Base-by-base conservation (phyloP, 228 moss, liverwort and hornwort genomes). In the Sphagnum fallax region DNA sequence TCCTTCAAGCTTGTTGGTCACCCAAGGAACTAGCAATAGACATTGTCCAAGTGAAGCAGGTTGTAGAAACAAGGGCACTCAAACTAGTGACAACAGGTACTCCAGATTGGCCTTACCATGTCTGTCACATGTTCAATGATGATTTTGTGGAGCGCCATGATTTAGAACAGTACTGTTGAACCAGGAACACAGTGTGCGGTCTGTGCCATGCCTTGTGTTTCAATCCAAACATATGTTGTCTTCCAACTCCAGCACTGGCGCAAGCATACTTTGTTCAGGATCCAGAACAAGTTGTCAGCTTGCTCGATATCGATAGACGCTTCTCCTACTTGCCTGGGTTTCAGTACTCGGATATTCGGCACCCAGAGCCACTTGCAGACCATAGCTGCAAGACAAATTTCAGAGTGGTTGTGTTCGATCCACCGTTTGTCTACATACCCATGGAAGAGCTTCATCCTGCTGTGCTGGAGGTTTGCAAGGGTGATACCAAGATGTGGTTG, bases 61-160 rank as follows among this genome's bases (percentile, higher is more conserved):
- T 32, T 32, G 32, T 32, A 2, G 32, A 32, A 32, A 32, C 32
- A 32, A 32, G 2, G 3, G 32, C 2, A 1, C 32, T 32, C 32
- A 32, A 32, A 32, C 32, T 32, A 32, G 32, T 32, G 32, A 32
- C 32, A 32, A 32, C 32, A 32, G 32, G 2, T 32, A 32, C 32
- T 32, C 32, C 32, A 32, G 32, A 32, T 32, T 2, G 32, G 32
- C 32, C 32, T 32, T 32, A 32, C 32, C 32, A 32, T 32, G 32
- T 32, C 32, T 2, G 32, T 32, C 84, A 87, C 77, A 91, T 91
- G 89, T 91, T 89, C 65, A 75, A 75, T 71, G 4, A 77, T 10
- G 91, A 86, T 16, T 91, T 91, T n/a, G 72, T 69, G 3, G 87
- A 91, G 82, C 89, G 87, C n/a, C 89, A 82, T 64, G 89, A 89